Percentiles rank a stretch among this genome's conserved stretches.
Evolutionary conservation across 345 rosid species (phyloP).

Genomic region (Microcos paniculata): DNA sequence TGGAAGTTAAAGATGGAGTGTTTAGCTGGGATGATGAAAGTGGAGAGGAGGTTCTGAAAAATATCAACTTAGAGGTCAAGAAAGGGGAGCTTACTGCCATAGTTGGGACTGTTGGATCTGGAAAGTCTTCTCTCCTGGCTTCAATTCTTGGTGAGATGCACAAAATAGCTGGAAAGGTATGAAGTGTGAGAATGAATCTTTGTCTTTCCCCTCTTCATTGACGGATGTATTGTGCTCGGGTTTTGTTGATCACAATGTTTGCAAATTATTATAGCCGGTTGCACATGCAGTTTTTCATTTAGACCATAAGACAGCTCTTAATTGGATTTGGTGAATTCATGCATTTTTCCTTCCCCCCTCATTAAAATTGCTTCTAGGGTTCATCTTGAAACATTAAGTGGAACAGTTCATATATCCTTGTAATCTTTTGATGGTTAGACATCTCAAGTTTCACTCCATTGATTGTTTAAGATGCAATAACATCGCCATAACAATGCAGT

Average conservation of each 20-base stretch:
- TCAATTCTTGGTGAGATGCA: slow-evolving; percentile 96
- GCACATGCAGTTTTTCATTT: background rate
- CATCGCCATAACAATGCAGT: background rate
- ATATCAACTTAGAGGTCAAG: slow-evolving; percentile 54
- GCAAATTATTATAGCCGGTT: background rate
- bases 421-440: background rate
- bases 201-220: background rate
- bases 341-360: background rate
- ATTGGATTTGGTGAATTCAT: background rate
- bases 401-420: background rate
- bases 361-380: background rate
- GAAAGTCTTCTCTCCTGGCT: slow-evolving; percentile 87
- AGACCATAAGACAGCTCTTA: background rate
- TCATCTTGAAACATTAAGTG: background rate
- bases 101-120: slow-evolving; percentile 93
- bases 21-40: slow-evolving; percentile 86
- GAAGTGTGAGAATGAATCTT: slow-evolving; percentile 8
- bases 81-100: slow-evolving; percentile 86
- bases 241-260: background rate
- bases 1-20: slow-evolving; percentile 64
- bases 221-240: background rate
- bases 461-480: background rate
- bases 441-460: background rate
- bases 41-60: slow-evolving; percentile 52
- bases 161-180: slow-evolving; percentile 73